Conservation (phyloP, 208 protist species). For the Acanthamoeba lugdunensis region DNA sequence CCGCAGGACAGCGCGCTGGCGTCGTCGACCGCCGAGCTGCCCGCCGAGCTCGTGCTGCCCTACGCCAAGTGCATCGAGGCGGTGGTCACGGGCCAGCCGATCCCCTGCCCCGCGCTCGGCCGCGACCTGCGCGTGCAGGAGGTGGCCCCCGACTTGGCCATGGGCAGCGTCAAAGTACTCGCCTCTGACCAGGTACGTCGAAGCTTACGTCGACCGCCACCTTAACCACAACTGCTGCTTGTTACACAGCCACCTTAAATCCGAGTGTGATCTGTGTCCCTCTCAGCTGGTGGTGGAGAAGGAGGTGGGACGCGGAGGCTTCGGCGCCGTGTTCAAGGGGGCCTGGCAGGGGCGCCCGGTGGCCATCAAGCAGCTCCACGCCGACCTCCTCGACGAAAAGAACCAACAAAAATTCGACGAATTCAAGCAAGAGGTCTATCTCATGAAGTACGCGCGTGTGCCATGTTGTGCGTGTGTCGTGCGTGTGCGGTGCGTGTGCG, state of each 20-base stretch:
- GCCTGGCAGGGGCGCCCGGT: constrained; percentile 18
- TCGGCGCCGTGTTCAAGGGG: constrained; percentile 59
- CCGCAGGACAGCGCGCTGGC: neutral
- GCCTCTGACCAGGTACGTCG: neutral
- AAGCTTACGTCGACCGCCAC: neutral
- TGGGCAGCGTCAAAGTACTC: neutral
- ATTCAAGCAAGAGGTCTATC: constrained; percentile 79
- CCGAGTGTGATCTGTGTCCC: neutral
- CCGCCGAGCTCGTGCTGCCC: neutral
- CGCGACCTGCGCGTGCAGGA: neutral
- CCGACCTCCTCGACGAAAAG: constrained; percentile 44
- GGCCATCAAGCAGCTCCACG: constrained; percentile 50
- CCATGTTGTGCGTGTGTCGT: neutral
- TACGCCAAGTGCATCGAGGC: neutral
- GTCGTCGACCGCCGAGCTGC: neutral
- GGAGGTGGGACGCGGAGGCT: constrained; percentile 43
- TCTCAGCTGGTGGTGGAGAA: constrained; percentile 18
- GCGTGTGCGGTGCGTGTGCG: neutral
- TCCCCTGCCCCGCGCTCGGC: neutral
- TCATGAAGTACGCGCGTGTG: constrained; percentile 69
- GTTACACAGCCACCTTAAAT: too few relatives aligned
- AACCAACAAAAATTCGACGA: constrained; percentile 77
- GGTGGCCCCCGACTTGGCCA: neutral
- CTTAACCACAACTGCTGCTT: too few relatives aligned
- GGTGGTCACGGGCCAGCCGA: neutral